Evolutionary conservation across 305 asterid species (phyloP), one percentile per base, ranked within the genome.

Genomic region (Solanum hybrid): DNA sequence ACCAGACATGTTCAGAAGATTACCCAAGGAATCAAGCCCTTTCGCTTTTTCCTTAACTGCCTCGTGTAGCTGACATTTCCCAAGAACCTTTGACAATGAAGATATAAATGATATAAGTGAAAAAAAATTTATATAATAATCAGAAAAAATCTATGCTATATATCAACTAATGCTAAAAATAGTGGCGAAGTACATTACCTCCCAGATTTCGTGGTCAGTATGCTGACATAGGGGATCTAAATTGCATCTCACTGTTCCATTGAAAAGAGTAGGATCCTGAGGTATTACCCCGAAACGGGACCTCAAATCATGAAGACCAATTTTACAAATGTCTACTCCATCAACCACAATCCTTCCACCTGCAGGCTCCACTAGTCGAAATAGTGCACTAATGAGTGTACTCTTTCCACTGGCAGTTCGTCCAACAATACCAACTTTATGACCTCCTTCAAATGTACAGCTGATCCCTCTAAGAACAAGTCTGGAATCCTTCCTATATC

Each of bases 381-480:
- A 97, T 80, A 97, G 92, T 36, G 97, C 98, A 41, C 98, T 90
- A 1, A 96, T 97, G 32, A 96, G 98, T 83, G 99, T 97, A 38
- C 96, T 96, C 89, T 97, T 97, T 78, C 99, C 99, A 90, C 99
- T 97, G n/a, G 97, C 99, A 1, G 99, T 96, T 90, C 99, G 93
- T 34, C 99, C 99, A 79, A 96, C 98, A 41, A 96, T 95, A 10
- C 99, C 99, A 27, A 96, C 93, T 82, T 94, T 97, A 45, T 96
- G 93, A 20, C 98, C 99, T 89, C 98, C 99, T 91, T 97, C 93
- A 76, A 97, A 94, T 8, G 94, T 94, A 93, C 99, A 97, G 70
- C 93, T 96, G 86, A 97, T 94, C 72, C 99, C 99, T 2, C 94
- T 96, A 65, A 97, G 95, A 89, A 96, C 98, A 37, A 96, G 95